A percentile compares a stretch with the other conserved stretches of the same genome.
Evolutionary conservation across 2,329 filamentous ascomycete genomes (phyloP).

Genomic region (Fulvia fulva): DNA sequence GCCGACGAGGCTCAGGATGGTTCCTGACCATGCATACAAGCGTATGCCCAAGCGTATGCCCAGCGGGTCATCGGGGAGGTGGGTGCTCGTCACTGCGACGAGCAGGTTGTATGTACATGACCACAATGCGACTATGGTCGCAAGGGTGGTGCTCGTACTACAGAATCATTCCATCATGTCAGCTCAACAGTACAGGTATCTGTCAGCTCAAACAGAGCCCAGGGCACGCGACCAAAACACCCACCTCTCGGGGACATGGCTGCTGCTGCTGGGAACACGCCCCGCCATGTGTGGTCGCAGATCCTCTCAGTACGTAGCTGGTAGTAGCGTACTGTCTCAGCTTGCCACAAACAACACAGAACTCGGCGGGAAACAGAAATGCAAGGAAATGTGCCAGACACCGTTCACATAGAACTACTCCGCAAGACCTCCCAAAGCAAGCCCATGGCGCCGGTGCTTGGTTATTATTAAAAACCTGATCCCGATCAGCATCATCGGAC

Average conservation of each 20-base stretch:
- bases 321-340: too few relatives aligned
- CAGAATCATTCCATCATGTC: neutral
- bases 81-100: conserved; percentile 23
- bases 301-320: too few relatives aligned
- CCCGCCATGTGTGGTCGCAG: neutral
- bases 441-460: neutral
- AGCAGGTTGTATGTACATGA: conserved; percentile 25
- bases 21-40: conserved; percentile 28
- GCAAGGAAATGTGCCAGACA: neutral
- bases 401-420: neutral
- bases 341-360: neutral
- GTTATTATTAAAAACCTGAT: neutral
- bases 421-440: neutral
- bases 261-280: too few relatives aligned
- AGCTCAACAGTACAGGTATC: neutral
- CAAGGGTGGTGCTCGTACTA: conserved; percentile 11
- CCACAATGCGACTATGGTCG: conserved; percentile 21
- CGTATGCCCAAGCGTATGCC: conserved; percentile 25
- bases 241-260: neutral
- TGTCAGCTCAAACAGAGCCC: neutral
- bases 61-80: conserved; percentile 28
- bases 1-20: conserved; percentile 23
- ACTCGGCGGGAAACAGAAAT: neutral
- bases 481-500: neutral
- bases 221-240: neutral